Conservation (phyloP, 495 filamentous ascomycete genomes). For the Lindgomyces ingoldianus region DNA sequence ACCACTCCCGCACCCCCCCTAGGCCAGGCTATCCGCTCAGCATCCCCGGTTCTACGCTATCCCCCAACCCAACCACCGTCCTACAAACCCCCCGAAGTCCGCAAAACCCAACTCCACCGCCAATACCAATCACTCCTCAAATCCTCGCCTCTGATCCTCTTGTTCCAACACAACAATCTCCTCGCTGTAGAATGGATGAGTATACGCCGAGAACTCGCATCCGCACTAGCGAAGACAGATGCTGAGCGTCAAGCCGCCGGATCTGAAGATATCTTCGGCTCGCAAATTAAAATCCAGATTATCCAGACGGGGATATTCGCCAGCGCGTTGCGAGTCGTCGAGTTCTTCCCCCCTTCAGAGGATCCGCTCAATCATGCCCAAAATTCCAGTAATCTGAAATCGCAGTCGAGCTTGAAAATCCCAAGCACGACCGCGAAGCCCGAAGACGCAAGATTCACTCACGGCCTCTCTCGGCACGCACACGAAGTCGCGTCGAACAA, state of each 20-base stretch:
- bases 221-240: constrained; percentile 69
- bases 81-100: constrained; percentile 77
- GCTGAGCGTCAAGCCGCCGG: constrained; percentile 49
- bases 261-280: constrained; percentile 51
- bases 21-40: constrained; percentile 56
- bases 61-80: constrained; percentile 84
- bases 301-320: constrained; percentile 88
- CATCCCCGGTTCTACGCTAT: constrained; percentile 55
- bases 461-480: constrained; percentile 68
- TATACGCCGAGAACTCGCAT: constrained; percentile 76
- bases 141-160: constrained; percentile 80
- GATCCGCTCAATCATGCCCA: neutral
- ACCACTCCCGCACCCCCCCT: constrained; percentile 54
- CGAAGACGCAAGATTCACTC: constrained; percentile 60
- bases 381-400: constrained; percentile 38
- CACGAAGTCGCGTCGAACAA: constrained; percentile 53
- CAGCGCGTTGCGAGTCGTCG: constrained; percentile 77
- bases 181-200: constrained; percentile 83
- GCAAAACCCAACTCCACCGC: constrained; percentile 92
- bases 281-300: constrained; percentile 71
- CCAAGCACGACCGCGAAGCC: constrained; percentile 34
- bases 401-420: constrained; percentile 41
- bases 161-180: constrained; percentile 98
- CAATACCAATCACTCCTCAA: constrained; percentile 91
- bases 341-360: constrained; percentile 72